A percentile compares a stretch with the other conserved stretches of the same genome.
phyloP scores from a whole-genome alignment of 1,284 basidiomycete genomes.

The Ustilago nuda region DNA sequence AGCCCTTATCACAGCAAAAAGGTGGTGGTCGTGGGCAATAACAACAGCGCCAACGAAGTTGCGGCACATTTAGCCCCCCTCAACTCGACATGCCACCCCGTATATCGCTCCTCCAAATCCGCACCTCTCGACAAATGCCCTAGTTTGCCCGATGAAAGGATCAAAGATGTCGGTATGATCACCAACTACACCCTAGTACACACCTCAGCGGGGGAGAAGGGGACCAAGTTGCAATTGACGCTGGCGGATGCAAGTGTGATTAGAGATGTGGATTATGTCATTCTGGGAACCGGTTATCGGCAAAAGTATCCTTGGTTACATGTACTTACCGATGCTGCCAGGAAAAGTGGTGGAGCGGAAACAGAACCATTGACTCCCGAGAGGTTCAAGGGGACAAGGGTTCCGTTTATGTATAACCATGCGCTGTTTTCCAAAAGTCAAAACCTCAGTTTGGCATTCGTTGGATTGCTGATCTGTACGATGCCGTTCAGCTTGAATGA shows the following conservation, averaged over 20 bases:
- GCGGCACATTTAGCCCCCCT: slow-evolving; percentile 57
- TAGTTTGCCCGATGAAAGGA: slow-evolving; percentile 50
- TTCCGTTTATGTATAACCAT: slow-evolving; percentile 50
- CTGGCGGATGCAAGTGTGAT: slow-evolving; percentile 48
- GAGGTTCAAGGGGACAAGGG: slow-evolving; percentile 18
- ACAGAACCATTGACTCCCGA: slow-evolving; percentile 29
- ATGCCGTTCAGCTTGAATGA: slow-evolving; percentile 54
- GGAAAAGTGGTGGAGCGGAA: background rate
- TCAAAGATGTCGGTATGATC: slow-evolving; percentile 56
- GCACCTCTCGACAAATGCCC: slow-evolving; percentile 47
- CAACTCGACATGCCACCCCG: slow-evolving; percentile 30
- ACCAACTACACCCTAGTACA: slow-evolving; percentile 23
- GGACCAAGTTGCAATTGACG: slow-evolving; percentile 35
- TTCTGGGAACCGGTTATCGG: slow-evolving; percentile 53
- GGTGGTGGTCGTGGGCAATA: slow-evolving; percentile 63
- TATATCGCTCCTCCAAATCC: slow-evolving; percentile 40
- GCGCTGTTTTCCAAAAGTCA: slow-evolving; percentile 30
- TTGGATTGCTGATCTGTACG: slow-evolving; percentile 46
- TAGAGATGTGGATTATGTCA: slow-evolving; percentile 49
- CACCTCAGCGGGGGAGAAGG: slow-evolving; percentile 5
- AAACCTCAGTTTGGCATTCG: slow-evolving; percentile 39
- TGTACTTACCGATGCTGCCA: slow-evolving; percentile 37
- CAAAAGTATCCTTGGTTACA: slow-evolving; percentile 52
- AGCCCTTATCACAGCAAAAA: slow-evolving; percentile 32
- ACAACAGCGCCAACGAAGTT: slow-evolving; percentile 61